phyloP scores from a whole-genome alignment of 1,139 yeast species.

The Blastobotrys serpentis region DNA sequence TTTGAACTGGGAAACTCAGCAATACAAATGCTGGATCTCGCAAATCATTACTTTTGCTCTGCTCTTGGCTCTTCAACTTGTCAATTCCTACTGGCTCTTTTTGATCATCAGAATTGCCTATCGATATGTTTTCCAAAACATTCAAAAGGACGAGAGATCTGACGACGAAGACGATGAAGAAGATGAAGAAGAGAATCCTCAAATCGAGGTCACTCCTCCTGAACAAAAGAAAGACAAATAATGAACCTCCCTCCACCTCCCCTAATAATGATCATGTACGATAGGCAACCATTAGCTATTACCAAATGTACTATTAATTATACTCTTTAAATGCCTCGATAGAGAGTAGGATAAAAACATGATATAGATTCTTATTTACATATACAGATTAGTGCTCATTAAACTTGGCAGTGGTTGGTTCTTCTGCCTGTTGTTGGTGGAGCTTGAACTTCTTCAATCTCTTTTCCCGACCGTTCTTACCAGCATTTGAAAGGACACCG shows the following conservation, averaged over 20 bases:
- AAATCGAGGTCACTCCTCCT: slow-evolving; percentile 11
- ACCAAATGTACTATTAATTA: slow-evolving; percentile 5
- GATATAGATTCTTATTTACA: too few relatives aligned
- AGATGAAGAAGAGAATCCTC: slow-evolving; percentile 40
- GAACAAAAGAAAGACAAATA: slow-evolving; percentile 20
- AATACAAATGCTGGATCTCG: slow-evolving; percentile 94
- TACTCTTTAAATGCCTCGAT: not conserved
- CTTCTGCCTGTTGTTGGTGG: slow-evolving; percentile 7
- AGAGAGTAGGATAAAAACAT: too few relatives aligned
- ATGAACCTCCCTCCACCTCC: not conserved
- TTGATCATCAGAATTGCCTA: slow-evolving; percentile 74
- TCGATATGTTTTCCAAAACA: slow-evolving; percentile 59
- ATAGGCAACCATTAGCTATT: slow-evolving; percentile 9
- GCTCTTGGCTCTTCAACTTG: slow-evolving; percentile 76
- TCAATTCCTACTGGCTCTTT: slow-evolving; percentile 83
- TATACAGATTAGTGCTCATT: slow-evolving; percentile 4
- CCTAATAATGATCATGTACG: slow-evolving; percentile 9
- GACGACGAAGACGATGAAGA: slow-evolving; percentile 77
- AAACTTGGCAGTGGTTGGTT: slow-evolving; percentile 6
- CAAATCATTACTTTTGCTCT: slow-evolving; percentile 82
- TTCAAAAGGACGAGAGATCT: slow-evolving; percentile 79
- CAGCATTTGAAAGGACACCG: slow-evolving; percentile 85
- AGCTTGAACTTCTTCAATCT: slow-evolving; percentile 48
- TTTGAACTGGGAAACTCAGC: slow-evolving; percentile 87
- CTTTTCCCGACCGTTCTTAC: slow-evolving; percentile 66